Conservation (phyloP, 495 filamentous ascomycete genomes). For the Entonaema liquescens region DNA sequence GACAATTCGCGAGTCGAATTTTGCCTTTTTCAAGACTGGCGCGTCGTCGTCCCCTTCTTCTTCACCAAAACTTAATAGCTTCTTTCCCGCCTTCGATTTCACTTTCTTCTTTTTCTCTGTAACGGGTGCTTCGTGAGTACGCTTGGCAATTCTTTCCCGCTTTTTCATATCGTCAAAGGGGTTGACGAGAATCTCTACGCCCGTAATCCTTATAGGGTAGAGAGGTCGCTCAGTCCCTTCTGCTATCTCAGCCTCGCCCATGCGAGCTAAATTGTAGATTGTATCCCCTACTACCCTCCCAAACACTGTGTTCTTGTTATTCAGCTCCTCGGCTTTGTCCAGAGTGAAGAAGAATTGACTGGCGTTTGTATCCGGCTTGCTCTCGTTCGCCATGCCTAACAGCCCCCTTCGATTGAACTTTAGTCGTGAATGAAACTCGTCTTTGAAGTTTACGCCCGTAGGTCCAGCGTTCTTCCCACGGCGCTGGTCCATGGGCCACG, state of each 20-base stretch:
- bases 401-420: conserved; percentile 93
- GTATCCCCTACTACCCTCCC: conserved; percentile 92
- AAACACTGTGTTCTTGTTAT: conserved; percentile 91
- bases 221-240: conserved; percentile 85
- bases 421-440: conserved; percentile 91
- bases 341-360: conserved; percentile 98
- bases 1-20: conserved; percentile 88
- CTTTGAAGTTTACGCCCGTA: conserved; percentile 71
- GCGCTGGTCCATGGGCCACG: conserved; percentile 70
- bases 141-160: conserved; percentile 62
- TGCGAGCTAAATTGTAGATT: conserved; percentile 93
- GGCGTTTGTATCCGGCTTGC: conserved; percentile 79
- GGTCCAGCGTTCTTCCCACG: conserved; percentile 63
- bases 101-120: conserved; percentile 75
- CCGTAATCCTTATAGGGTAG: conserved; percentile 83
- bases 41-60: conserved; percentile 79
- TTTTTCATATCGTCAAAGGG: conserved; percentile 88
- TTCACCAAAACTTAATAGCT: conserved; percentile 86
- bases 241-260: conserved; percentile 84
- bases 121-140: conserved; percentile 48
- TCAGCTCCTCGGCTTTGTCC: conserved; percentile 80
- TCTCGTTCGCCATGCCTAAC: conserved; percentile 90
- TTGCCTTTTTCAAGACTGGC: conserved; percentile 81
- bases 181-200: conserved; percentile 85
- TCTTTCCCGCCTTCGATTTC: conserved; percentile 75